These are phyloP conservation scores for Phytophthora colocasiae DNA, from an alignment of 352 stramenopile genomes.

Conservation along the genomic window DNA sequence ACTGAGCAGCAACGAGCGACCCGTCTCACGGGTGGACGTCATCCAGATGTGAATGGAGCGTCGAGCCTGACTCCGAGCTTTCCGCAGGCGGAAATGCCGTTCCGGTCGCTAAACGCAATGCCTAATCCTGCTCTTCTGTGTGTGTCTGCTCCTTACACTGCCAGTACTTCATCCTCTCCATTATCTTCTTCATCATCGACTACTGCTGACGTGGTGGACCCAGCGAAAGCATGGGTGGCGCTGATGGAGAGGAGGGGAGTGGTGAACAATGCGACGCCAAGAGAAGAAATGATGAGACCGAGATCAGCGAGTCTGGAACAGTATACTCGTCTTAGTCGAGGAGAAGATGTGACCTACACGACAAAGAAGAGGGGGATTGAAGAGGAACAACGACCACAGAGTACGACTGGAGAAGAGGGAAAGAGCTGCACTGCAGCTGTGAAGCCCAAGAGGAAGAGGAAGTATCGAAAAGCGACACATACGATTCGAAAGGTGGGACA, in stretches of 20 bases:
- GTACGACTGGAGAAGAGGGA: constrained; percentile 3
- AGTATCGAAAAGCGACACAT: constrained; percentile 42
- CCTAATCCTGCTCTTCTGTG: constrained; percentile 10
- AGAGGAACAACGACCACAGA: neutral
- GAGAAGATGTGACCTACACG: constrained; percentile 1
- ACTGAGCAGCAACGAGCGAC: constrained; percentile 1
- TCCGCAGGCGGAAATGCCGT: constrained; percentile 15
- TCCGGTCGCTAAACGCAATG: constrained; percentile 11
- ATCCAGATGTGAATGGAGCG: neutral
- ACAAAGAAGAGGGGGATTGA: constrained; percentile 10
- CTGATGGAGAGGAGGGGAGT: constrained; percentile 18
- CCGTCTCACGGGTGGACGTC: constrained; percentile 9
- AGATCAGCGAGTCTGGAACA: constrained; percentile 11
- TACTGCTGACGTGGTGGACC: constrained; percentile 8
- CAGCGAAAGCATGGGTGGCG: constrained; percentile 21
- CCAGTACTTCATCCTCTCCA: constrained; percentile 23
- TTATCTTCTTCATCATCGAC: constrained; percentile 25
- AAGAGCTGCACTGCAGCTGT: neutral
- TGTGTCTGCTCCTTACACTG: neutral
- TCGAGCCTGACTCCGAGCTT: constrained; percentile 14
- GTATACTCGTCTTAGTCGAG: constrained; percentile 12
- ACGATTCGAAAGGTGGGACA: constrained; percentile 34
- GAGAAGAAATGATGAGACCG: constrained; percentile 3
- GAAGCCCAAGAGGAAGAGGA: constrained; percentile 31
- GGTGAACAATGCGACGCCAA: neutral